These are phyloP conservation scores for Arthrobotrys sinensis DNA, from an alignment of 2,329 filamentous ascomycete species.

Conservation along the genomic window DNA sequence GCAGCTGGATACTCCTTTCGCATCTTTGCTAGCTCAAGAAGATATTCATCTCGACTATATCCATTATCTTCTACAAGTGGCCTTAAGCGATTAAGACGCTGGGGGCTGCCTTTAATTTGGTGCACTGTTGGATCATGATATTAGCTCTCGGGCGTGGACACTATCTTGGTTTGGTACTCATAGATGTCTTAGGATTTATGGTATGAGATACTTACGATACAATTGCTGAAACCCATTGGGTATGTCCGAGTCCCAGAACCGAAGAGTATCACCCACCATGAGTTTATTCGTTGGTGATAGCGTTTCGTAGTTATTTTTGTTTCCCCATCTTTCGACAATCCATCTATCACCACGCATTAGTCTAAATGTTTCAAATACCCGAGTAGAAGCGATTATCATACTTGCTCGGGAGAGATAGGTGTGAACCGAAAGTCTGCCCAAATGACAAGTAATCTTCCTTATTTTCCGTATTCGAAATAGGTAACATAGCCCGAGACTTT, in stretches of 20 bases:
- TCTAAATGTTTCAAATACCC: too few species aligned
- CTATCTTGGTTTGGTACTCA: too few species aligned
- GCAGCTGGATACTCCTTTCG: slow-evolving; percentile 39
- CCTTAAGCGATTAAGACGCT: slow-evolving; percentile 35
- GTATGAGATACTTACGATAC: slow-evolving; percentile 15
- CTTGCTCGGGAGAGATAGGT: slow-evolving; percentile 28
- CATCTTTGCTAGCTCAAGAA: neutral
- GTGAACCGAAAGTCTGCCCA: neutral
- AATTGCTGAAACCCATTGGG: slow-evolving; percentile 32
- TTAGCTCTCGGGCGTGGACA: neutral
- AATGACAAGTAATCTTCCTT: slow-evolving; percentile 41
- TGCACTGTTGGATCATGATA: slow-evolving; percentile 13
- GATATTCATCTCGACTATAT: neutral
- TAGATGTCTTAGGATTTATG: too few species aligned
- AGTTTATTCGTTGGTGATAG: slow-evolving; percentile 13
- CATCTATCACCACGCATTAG: slow-evolving; percentile 11
- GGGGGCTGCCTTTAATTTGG: slow-evolving; percentile 10
- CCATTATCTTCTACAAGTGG: slow-evolving; percentile 8
- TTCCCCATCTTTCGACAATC: slow-evolving; percentile 42
- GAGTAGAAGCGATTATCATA: neutral
- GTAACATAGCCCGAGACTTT: neutral
- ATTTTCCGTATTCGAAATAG: slow-evolving; percentile 32
- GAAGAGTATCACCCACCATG: slow-evolving; percentile 38
- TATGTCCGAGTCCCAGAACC: slow-evolving; percentile 29
- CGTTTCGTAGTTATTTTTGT: slow-evolving; percentile 32